Evolutionary conservation across 371 early-diverging fungal genomes (phyloP).

Genomic region (Mucor lusitanicus): DNA sequence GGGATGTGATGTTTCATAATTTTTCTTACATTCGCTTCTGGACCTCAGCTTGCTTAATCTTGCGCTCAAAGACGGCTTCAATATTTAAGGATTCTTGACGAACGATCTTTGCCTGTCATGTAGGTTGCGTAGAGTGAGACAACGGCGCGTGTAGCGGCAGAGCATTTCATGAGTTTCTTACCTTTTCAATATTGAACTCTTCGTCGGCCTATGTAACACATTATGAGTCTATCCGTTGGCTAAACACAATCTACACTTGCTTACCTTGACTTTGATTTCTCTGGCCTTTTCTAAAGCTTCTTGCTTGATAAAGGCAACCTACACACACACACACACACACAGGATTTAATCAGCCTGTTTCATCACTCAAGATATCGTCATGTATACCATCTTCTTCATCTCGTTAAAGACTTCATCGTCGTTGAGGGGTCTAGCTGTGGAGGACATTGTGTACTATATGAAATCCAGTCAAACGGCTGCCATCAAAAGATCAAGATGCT

Average conservation of each 20-base stretch:
- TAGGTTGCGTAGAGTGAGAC: neutral
- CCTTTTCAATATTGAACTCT: slow-evolving; percentile 99
- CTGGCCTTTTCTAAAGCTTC: slow-evolving; percentile 97
- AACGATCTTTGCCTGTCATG: slow-evolving; percentile 81
- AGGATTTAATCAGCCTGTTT: neutral
- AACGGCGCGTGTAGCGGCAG: slow-evolving; percentile 8
- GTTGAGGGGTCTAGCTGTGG: slow-evolving; percentile 71
- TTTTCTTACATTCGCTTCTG: slow-evolving; percentile 78
- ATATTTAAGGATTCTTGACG: slow-evolving; percentile 89
- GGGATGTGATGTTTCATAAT: neutral
- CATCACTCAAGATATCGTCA: neutral
- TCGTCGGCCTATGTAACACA: slow-evolving; percentile 82
- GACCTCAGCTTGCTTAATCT: slow-evolving; percentile 91
- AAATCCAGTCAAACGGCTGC: neutral
- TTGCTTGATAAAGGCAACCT: slow-evolving; percentile 95
- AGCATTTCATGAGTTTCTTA: slow-evolving; percentile 31
- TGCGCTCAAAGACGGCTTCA: slow-evolving; percentile 88
- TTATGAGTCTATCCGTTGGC: neutral
- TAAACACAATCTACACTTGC: neutral
- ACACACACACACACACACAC: slow-evolving; percentile 46
- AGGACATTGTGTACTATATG: slow-evolving; percentile 31
- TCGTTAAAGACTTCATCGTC: slow-evolving; percentile 91
- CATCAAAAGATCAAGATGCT: neutral
- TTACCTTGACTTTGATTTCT: slow-evolving; percentile 96
- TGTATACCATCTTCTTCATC: slow-evolving; percentile 84